phyloP scores from a whole-genome alignment of 495 filamentous ascomycete genomes.

The Oidiodendron maius region DNA sequence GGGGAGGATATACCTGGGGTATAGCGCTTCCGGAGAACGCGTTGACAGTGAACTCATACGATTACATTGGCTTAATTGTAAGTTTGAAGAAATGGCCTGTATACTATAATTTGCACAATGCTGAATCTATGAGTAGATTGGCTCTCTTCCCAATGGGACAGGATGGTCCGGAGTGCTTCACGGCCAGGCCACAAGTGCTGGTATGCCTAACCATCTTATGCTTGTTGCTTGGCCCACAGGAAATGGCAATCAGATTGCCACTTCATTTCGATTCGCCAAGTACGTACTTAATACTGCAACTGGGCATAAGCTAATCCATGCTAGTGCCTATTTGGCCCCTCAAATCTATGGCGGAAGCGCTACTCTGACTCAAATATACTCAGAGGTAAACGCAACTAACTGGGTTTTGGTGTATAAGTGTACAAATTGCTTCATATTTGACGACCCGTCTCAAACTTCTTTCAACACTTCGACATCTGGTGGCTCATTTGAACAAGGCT shows the following conservation, averaged over 20 bases:
- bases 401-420: conserved; percentile 59
- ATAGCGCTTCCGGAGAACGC: conserved; percentile 48
- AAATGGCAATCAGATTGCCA: conserved; percentile 40
- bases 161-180: conserved; percentile 51
- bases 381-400: conserved; percentile 42
- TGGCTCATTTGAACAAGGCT: conserved; percentile 36
- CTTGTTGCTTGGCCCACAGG: conserved; percentile 47
- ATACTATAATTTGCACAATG: conserved; percentile 19
- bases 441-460: conserved; percentile 37
- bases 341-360: conserved; percentile 53
- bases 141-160: conserved; percentile 18
- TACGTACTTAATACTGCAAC: conserved; percentile 7
- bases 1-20: conserved; percentile 45
- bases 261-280: conserved; percentile 50
- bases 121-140: conserved; percentile 19
- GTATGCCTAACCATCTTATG: conserved; percentile 53
- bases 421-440: conserved; percentile 55
- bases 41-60: conserved; percentile 41
- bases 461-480: conserved; percentile 35
- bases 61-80: conserved; percentile 55
- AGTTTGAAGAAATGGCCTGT: conserved; percentile 19
- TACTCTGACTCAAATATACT: conserved; percentile 50
- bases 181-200: conserved; percentile 39
- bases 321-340: conserved; percentile 48
- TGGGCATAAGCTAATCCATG: conserved; percentile 2